Evolutionary conservation across 495 filamentous ascomycete species (phyloP).

Genomic region (Sabuloglossum arenarium): DNA sequence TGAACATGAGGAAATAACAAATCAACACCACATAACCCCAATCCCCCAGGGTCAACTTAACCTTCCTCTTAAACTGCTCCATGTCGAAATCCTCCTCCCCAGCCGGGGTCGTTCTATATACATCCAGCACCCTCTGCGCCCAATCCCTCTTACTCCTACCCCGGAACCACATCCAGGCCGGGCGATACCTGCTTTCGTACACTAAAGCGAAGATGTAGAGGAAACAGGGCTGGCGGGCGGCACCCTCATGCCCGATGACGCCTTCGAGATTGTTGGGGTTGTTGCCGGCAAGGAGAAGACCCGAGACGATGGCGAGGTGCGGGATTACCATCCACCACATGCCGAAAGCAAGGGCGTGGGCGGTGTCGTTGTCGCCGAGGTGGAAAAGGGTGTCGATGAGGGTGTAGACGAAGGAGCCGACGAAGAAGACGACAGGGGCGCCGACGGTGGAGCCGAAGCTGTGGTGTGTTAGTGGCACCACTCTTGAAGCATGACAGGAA

Average conservation of each 20-base stretch:
- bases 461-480: no score
- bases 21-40: neutral
- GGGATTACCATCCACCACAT: constrained; percentile 19
- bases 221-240: neutral
- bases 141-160: constrained; percentile 11
- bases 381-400: constrained; percentile 17
- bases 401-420: constrained; percentile 22
- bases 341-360: constrained; percentile 25
- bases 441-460: constrained; percentile 25
- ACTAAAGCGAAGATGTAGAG: neutral
- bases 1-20: neutral
- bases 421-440: constrained; percentile 25
- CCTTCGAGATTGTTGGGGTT: constrained; percentile 9
- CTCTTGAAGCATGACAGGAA: no score
- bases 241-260: neutral
- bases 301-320: constrained; percentile 9
- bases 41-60: neutral
- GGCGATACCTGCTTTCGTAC: constrained; percentile 12
- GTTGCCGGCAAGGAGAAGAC: constrained; percentile 11
- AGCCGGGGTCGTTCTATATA: neutral
- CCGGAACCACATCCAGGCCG: constrained; percentile 15
- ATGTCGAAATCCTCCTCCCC: neutral
- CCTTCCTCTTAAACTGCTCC: neutral
- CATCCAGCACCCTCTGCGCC: neutral
- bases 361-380: constrained; percentile 22